phyloP scores from a whole-genome alignment of 352 stramenopile species.

The Hyaloperonospora arabidopsidis region DNA sequence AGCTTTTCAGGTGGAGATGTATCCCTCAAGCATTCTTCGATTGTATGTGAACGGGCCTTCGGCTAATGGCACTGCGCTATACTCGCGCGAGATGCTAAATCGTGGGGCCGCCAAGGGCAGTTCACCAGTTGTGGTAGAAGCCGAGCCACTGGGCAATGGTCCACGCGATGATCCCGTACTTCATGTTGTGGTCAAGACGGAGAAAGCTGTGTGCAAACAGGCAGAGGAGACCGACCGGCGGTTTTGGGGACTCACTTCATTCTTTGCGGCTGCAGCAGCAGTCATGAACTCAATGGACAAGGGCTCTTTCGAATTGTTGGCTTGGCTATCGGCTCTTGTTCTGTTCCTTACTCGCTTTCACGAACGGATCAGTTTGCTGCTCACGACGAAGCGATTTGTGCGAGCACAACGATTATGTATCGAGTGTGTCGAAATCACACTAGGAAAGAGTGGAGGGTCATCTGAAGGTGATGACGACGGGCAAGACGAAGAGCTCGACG shows the following conservation, averaged over 20 bases:
- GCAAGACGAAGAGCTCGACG: conserved; percentile 34
- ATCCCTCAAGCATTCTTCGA: conserved; percentile 58
- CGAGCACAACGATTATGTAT: conserved; percentile 30
- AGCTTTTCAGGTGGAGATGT: conserved; percentile 55
- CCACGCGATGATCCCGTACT: conserved; percentile 32
- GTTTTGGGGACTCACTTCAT: conserved; percentile 40
- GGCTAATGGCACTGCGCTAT: conserved; percentile 48
- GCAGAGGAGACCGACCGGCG: conserved; percentile 29
- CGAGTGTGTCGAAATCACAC: conserved; percentile 32
- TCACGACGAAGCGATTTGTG: conserved; percentile 45
- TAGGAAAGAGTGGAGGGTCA: conserved; percentile 39
- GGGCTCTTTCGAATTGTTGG: conserved; percentile 36
- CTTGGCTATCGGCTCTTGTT: conserved; percentile 43
- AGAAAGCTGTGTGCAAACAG: conserved; percentile 18
- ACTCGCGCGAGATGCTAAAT: conserved; percentile 49
- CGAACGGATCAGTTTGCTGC: conserved; percentile 41
- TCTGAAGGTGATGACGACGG: conserved; percentile 20
- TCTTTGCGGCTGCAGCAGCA: conserved; percentile 34
- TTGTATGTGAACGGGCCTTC: conserved; percentile 62
- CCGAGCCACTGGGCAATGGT: conserved; percentile 35
- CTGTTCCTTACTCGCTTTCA: conserved; percentile 52
- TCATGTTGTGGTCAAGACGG: conserved; percentile 34
- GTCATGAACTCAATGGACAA: conserved; percentile 42
- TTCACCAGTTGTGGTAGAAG: conserved; percentile 31
- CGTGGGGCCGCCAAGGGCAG: conserved; percentile 18